These are phyloP conservation scores for Aspergillus sp. DNA, from an alignment of 2,329 filamentous ascomycete species.

Conservation along the genomic window DNA sequence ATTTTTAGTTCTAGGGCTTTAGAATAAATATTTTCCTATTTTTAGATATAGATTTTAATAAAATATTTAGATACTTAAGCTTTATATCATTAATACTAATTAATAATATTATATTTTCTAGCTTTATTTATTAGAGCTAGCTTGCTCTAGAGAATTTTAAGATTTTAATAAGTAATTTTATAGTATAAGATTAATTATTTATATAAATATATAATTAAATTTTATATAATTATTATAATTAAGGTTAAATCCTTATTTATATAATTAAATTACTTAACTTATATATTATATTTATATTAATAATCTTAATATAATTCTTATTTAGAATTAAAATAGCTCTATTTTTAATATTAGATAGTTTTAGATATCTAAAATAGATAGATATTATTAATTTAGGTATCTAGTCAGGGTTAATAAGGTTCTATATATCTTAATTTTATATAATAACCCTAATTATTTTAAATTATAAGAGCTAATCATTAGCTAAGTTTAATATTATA, in stretches of 20 bases:
- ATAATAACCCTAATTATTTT: not conserved
- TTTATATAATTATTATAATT: not conserved
- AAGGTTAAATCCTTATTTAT: not conserved
- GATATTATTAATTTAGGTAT: not conserved
- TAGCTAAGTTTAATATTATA: not conserved
- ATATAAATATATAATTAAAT: not conserved
- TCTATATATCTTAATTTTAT: not conserved
- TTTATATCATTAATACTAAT: too few species aligned
- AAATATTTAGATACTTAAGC: too few species aligned
- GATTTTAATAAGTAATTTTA: not conserved
- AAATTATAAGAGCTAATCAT: not conserved
- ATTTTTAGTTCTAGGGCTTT: too few species aligned
- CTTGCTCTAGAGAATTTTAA: not conserved
- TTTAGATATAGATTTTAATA: too few species aligned
- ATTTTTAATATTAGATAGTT: not conserved
- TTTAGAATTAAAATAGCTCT: not conserved
- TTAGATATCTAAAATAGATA: not conserved
- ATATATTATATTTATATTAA: not conserved
- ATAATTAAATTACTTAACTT: not conserved
- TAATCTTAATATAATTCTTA: not conserved
- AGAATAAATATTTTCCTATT: too few species aligned
- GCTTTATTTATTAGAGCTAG: too few species aligned
- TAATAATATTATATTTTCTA: too few species aligned
- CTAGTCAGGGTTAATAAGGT: not conserved
- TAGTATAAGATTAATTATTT: not conserved